phyloP scores from a whole-genome alignment of 2,329 filamentous ascomycete genomes.

The Diaporthe helianthi region DNA sequence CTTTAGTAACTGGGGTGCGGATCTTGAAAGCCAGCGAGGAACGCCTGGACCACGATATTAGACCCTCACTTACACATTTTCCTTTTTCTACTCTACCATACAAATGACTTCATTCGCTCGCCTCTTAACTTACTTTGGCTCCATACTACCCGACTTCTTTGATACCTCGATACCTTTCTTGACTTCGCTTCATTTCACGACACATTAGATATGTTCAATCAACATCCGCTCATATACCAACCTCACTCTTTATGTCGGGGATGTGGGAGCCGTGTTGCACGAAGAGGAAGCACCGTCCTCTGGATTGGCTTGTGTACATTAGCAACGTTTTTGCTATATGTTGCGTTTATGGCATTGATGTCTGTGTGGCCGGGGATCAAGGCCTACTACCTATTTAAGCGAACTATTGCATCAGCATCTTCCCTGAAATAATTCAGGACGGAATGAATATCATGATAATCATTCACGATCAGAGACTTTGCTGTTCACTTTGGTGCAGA shows the following conservation, averaged over 20 bases:
- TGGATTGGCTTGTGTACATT: conserved; percentile 26
- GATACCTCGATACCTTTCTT: conserved; percentile 32
- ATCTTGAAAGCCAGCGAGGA: conserved; percentile 30
- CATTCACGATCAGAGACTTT: neutral
- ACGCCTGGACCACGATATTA: conserved; percentile 33
- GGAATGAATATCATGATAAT: conserved; percentile 10
- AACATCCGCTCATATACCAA: neutral
- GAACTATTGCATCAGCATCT: conserved; percentile 8
- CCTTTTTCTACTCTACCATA: neutral
- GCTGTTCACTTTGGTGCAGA: neutral
- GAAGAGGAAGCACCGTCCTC: neutral
- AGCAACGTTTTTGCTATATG: conserved; percentile 3
- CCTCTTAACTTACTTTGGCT: conserved; percentile 1
- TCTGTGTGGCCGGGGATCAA: neutral
- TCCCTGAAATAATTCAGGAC: neutral
- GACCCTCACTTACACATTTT: neutral
- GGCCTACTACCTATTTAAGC: conserved; percentile 16
- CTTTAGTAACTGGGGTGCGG: conserved; percentile 1
- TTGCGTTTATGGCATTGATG: conserved; percentile 15
- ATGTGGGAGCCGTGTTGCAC: neutral
- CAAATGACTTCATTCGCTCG: neutral
- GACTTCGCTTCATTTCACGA: conserved; percentile 24
- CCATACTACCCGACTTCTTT: conserved; percentile 24
- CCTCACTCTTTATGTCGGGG: neutral
- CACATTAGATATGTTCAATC: conserved; percentile 11